phyloP scores from a whole-genome alignment of 129 eudicot species.

The sunflower (Helianthus annuus) region DNA sequence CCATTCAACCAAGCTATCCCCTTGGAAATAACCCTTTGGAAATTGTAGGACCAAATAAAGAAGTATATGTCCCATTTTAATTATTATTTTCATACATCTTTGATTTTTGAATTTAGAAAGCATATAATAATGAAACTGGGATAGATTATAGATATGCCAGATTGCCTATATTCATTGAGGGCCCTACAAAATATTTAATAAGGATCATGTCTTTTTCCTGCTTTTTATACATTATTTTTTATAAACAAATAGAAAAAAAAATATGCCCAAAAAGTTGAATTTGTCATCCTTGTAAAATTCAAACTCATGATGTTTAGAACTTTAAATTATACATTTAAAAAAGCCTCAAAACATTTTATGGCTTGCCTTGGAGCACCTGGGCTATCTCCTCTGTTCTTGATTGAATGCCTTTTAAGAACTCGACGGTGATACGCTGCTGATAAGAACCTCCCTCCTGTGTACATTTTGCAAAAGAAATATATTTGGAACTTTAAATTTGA shows the following conservation, averaged over 20 bases:
- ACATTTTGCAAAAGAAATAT: not conserved
- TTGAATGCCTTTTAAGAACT: conserved; percentile 84
- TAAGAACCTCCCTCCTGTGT: conserved; percentile 93
- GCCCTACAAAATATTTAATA: conserved; percentile 35
- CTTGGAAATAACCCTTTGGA: conserved; percentile 2
- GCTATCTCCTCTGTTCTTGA: conserved; percentile 71
- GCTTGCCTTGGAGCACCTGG: conserved; percentile 55
- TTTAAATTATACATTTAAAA: not conserved
- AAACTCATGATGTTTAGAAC: conserved; percentile 5
- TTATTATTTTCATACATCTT: conserved; percentile 1
- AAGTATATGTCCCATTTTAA: conserved; percentile 8
- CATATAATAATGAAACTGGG: conserved; percentile 14
- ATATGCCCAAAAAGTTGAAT: conserved; percentile 1
- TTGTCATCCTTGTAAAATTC: conserved; percentile 14
- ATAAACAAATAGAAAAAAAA: not conserved
- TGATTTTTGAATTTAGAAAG: conserved; percentile 8
- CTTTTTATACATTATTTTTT: not conserved
- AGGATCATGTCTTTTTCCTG: conserved; percentile 29
- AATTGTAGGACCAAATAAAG: conserved; percentile 19
- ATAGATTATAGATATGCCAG: conserved; percentile 23
- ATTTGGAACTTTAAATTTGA: not conserved
- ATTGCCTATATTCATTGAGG: conserved; percentile 34
- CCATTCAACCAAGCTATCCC: not conserved
- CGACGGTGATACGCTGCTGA: conserved; percentile 80
- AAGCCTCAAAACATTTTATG: conserved; percentile 3